Base-by-base conservation (phyloP, 345 rosid species). In the Eutrema yunnanense region DNA sequence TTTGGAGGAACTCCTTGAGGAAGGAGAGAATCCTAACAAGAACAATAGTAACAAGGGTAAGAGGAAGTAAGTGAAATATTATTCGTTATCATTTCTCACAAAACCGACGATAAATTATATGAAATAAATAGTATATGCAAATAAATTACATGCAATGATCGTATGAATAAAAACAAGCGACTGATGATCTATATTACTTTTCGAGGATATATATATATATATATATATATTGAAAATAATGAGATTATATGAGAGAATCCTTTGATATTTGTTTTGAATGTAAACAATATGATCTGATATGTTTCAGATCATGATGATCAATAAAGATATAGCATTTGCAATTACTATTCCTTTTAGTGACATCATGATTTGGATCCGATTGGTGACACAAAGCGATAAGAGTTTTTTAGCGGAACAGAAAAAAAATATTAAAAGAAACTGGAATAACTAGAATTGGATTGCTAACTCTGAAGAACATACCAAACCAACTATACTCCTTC, bases 1-100 rank as follows among this genome's bases (percentile, higher is more conserved):
- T 80, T 81, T 92, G 43, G 98, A 92, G 79, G 90, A 88, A 60
- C 86, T 90, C 62, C 97, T 90, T 32, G 97, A 88, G 22, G 42
- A 76, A 13, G 92, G 62, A 74, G 92, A 90, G 74, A 79, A 80
- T 36, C 74, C 47, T 40, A 58, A 5, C 46, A 58, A 58, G 62
- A 37, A 19, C 29, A 58, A 16, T 19, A 58, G 13, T 70, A 74
- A 64, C 11, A 63, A 62, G 61, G 61, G 62, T 8, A 69, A 62
- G 61, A 76, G 69, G 75, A 69, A 76, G 54, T 52, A 52, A 67
- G 16, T 19, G 69, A 59, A 30, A 56, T 44, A 16, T 52, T 41
- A 37, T 47, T 73, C 6, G 56, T 48, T 10, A 30, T 49, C 7
- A 74, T 37, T n/a, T 50, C 30, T 59, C 55, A 66, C 9, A 30